Conservation (phyloP, 495 filamentous ascomycete genomes). For the Hapsidospora chrysogenum region DNA sequence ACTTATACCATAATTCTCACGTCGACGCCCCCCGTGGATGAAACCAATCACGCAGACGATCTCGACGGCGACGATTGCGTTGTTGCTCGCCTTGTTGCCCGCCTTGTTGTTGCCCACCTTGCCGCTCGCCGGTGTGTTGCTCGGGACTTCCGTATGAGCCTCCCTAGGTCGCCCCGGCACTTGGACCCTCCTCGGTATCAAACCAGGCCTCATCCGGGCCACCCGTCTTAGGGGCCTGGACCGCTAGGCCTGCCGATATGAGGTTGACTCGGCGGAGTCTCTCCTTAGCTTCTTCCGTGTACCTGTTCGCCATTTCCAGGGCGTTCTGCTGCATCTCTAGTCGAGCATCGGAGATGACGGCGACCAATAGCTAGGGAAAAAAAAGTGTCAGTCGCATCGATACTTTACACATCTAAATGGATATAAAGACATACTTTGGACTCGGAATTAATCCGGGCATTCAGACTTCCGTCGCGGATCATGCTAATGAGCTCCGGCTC, state of each 20-base stretch:
- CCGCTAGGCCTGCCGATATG: conserved; percentile 55
- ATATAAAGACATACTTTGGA: conserved; percentile 36
- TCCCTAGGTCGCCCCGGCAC: too few relatives aligned
- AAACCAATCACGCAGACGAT: too few relatives aligned
- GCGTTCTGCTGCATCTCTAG: conserved; percentile 48
- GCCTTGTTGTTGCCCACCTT: too few relatives aligned
- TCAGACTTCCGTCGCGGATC: conserved; percentile 53
- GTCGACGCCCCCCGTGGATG: too few relatives aligned
- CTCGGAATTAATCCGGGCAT: conserved; percentile 71
- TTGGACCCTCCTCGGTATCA: too few relatives aligned
- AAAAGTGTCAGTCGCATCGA: too few relatives aligned
- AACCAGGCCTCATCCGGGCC: conserved; percentile 7
- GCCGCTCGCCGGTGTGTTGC: too few relatives aligned
- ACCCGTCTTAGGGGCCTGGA: conserved; percentile 24
- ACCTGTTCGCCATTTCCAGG: conserved; percentile 48
- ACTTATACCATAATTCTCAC: too few relatives aligned
- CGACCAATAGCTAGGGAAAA: conserved; percentile 50
- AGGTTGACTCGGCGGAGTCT: conserved; percentile 62
- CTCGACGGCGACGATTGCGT: too few relatives aligned
- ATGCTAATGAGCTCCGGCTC: conserved; percentile 61
- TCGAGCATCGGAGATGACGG: conserved; percentile 46
- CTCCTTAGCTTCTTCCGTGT: conserved; percentile 56
- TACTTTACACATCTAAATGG: too few relatives aligned
- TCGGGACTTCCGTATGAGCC: too few relatives aligned
- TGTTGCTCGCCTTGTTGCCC: too few relatives aligned